These are phyloP conservation scores for Phytophthora podocarpi DNA, from an alignment of 352 stramenopile species.

Conservation along the genomic window DNA sequence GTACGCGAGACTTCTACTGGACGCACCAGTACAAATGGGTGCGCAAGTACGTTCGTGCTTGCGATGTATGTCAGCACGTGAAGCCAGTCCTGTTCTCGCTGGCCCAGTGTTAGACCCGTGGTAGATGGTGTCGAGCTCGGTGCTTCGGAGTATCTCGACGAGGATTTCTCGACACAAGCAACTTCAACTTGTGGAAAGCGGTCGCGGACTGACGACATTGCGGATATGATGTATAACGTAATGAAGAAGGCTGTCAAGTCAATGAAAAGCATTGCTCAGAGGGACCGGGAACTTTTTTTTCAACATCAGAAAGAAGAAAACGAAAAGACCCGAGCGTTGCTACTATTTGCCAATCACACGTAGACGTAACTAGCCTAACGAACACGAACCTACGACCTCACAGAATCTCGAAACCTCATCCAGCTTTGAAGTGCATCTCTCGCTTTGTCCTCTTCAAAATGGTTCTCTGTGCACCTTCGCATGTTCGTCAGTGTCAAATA, in stretches of 20 bases:
- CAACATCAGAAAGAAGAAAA: background rate
- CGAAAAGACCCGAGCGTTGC: background rate
- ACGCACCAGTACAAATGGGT: conserved; percentile 1
- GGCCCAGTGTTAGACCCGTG: background rate
- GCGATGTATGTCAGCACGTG: conserved; percentile 15
- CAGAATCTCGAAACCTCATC: background rate
- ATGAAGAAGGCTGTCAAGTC: background rate
- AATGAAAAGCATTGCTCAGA: background rate
- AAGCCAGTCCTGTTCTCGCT: conserved; percentile 4
- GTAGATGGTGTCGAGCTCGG: background rate
- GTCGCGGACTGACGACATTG: background rate
- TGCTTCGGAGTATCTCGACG: background rate
- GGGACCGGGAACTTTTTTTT: background rate
- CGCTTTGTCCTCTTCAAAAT: background rate
- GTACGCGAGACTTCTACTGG: conserved; percentile 30
- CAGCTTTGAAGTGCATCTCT: background rate
- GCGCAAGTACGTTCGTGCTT: background rate
- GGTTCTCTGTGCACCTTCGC: background rate
- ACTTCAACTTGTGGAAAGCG: background rate
- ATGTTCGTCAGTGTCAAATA: background rate
- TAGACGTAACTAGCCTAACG: too few relatives aligned
- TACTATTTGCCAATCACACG: too few relatives aligned
- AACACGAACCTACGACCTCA: background rate
- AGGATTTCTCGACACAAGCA: background rate
- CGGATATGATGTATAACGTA: background rate